Evolutionary conservation across 2,329 filamentous ascomycete species (phyloP).

Genomic region (Escovopsis sp.): DNA sequence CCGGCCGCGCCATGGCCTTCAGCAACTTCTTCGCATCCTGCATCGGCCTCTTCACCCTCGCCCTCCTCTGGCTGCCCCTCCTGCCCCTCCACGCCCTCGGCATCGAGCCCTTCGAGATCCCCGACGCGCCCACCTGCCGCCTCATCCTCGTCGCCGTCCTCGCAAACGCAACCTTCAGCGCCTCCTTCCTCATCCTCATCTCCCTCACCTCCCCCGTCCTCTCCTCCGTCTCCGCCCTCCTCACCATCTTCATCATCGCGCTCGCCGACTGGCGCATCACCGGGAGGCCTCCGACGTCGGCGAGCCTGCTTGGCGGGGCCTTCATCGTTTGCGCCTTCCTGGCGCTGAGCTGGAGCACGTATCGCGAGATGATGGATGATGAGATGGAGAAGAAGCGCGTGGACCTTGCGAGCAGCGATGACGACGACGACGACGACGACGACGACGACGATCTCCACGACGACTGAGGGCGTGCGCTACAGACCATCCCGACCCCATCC

Average conservation of each 20-base stretch:
- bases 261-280: slow-evolving; percentile 80
- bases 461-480: no score
- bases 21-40: slow-evolving; percentile 82
- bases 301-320: slow-evolving; percentile 67
- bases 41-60: slow-evolving; percentile 74
- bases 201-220: slow-evolving; percentile 85
- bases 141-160: slow-evolving; percentile 69
- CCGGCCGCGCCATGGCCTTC: slow-evolving; percentile 87
- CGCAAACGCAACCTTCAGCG: slow-evolving; percentile 84
- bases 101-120: slow-evolving; percentile 71
- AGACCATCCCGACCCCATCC: no score
- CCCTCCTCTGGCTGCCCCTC: slow-evolving; percentile 82
- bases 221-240: slow-evolving; percentile 76
- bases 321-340: slow-evolving; percentile 81
- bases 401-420: slow-evolving; percentile 32
- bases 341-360: slow-evolving; percentile 84
- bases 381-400: slow-evolving; percentile 41
- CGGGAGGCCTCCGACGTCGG: slow-evolving; percentile 56
- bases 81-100: slow-evolving; percentile 69
- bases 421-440: slow-evolving; percentile 23
- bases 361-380: slow-evolving; percentile 82
- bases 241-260: slow-evolving; percentile 95
- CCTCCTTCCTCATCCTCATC: slow-evolving; percentile 85
- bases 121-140: slow-evolving; percentile 61
- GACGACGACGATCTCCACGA: no score